These are phyloP conservation scores for Hypoxylon sp. DNA, from an alignment of 2,329 filamentous ascomycete species.

Conservation along the genomic window DNA sequence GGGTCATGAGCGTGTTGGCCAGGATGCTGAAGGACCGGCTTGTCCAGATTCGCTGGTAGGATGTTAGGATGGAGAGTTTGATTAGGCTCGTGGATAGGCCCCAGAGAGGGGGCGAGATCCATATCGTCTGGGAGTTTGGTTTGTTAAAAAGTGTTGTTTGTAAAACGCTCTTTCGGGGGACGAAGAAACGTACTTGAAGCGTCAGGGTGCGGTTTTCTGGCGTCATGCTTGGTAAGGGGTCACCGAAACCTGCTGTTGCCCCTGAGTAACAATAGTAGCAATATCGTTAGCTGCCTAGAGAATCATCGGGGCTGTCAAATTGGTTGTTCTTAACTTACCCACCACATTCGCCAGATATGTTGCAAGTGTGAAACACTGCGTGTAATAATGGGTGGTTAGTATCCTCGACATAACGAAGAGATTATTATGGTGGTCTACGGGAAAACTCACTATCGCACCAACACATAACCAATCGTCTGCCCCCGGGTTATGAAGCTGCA, in stretches of 20 bases:
- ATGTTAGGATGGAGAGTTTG: slow-evolving; percentile 36
- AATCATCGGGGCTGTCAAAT: too few relatives aligned
- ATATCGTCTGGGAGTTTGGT: slow-evolving; percentile 23
- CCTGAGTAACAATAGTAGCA: slow-evolving; percentile 11
- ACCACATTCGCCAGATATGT: slow-evolving; percentile 30
- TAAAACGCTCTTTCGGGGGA: too few relatives aligned
- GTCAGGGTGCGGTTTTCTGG: slow-evolving; percentile 9
- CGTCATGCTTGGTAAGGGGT: slow-evolving; percentile 15
- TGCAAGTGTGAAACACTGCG: slow-evolving; percentile 22
- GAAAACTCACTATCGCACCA: slow-evolving; percentile 26
- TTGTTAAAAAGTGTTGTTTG: slow-evolving; percentile 3
- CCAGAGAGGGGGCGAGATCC: slow-evolving; percentile 37
- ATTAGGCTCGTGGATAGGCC: slow-evolving; percentile 29
- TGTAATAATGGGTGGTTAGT: too few relatives aligned
- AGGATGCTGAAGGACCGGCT: slow-evolving; percentile 8
- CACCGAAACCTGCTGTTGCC: slow-evolving; percentile 26
- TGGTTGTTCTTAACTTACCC: slow-evolving; percentile 12
- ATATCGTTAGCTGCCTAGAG: too few relatives aligned
- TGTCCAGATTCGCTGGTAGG: slow-evolving; percentile 35
- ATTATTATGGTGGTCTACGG: too few relatives aligned
- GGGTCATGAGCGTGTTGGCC: slow-evolving; percentile 10
- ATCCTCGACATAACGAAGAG: too few relatives aligned
- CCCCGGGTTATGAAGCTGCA: slow-evolving; percentile 23
- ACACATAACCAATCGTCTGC: slow-evolving; percentile 34
- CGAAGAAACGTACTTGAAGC: not conserved